Conservation (phyloP, 2,329 filamentous ascomycete genomes). For the Tolypocladium inflatum region DNA sequence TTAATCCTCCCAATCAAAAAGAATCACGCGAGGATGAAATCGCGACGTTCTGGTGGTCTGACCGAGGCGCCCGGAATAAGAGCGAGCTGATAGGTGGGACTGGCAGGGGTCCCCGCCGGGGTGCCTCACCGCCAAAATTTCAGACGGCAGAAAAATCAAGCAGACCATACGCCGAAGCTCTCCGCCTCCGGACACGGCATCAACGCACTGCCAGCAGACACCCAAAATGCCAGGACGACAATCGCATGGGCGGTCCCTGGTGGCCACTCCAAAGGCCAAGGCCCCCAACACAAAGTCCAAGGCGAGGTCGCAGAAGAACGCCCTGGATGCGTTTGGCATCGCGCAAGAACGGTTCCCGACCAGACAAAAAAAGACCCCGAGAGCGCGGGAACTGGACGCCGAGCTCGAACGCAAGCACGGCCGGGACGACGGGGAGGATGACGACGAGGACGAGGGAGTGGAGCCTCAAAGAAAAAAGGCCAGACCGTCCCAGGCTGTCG, state of each 20-base stretch:
- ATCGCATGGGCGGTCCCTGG: slow-evolving; percentile 44
- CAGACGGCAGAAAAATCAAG: slow-evolving; percentile 20
- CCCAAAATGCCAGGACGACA: slow-evolving; percentile 46
- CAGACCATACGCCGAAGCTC: not conserved
- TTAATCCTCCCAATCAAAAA: too few relatives aligned
- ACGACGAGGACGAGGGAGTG: slow-evolving; percentile 33
- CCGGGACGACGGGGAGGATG: slow-evolving; percentile 33
- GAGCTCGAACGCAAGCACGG: slow-evolving; percentile 34
- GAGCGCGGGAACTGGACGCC: slow-evolving; percentile 42
- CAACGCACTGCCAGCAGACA: not conserved
- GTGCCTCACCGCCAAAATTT: slow-evolving; percentile 20
- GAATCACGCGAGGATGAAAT: not conserved
- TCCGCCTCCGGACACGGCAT: not conserved
- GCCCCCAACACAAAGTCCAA: slow-evolving; percentile 33
- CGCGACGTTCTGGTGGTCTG: not conserved
- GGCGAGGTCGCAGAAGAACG: slow-evolving; percentile 37
- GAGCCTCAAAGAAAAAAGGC: slow-evolving; percentile 34
- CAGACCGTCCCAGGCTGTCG: slow-evolving; percentile 29
- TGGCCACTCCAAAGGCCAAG: slow-evolving; percentile 26
- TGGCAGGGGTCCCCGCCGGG: slow-evolving; percentile 15
- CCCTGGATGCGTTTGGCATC: slow-evolving; percentile 48
- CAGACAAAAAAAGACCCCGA: slow-evolving; percentile 36
- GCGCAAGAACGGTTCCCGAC: slow-evolving; percentile 42
- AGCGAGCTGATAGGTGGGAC: slow-evolving; percentile 20
- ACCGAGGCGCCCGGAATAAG: slow-evolving; percentile 4